Base-by-base conservation (phyloP, 2,329 filamentous ascomycete genomes). In the Bipolaris victoriae region DNA sequence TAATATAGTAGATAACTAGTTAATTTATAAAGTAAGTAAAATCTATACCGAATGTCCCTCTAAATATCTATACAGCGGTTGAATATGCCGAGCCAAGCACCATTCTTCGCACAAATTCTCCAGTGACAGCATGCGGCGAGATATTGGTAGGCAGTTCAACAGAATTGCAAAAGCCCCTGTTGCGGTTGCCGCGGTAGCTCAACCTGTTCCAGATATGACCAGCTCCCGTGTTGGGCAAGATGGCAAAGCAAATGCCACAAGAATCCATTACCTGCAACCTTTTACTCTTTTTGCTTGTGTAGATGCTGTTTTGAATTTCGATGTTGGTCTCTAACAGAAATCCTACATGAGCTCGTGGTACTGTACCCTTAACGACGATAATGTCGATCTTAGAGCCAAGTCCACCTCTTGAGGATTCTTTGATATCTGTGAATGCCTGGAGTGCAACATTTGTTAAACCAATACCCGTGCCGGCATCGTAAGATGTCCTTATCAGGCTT, bases 401-500 rank as follows among this genome's bases (percentile, higher is more conserved):
- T 43, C 44, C 26, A n/a, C 51, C 36, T n/a, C 29, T 20, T 26
- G 29, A 48, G 15, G 51, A 48, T 36, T 48, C 41, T 33, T 58
- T 58, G 9, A 31, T 36, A 16, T 55, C n/a, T 31, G 29, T 51
- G 2, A 60, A 46, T n/a, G n/a, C 52, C 31, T 53, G 18, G 3
- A 60, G 40, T 45, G 13, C 40, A 6, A 60, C 40, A 46, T 56
- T 41, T 0, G 29, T 48, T 1, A 48, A 54, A 3, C 47, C 3
- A 29, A 60, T 60, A 22, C 57, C 7, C 1, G 52, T 56, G 2
- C 58, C 26, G 18, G 54, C 50, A 10, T 57, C 22, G 11, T 54
- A 60, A 1, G 29, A 60, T 35, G 31, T 60, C 20, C 16, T 49
- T 10, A 60, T 60, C 1, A 60, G 49, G 41, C 20, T 60, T 48